Percentiles rank a stretch among this genome's conserved stretches.
Evolutionary conservation across 345 rosid species (phyloP).

Genomic region (Tarenaya hassleriana): DNA sequence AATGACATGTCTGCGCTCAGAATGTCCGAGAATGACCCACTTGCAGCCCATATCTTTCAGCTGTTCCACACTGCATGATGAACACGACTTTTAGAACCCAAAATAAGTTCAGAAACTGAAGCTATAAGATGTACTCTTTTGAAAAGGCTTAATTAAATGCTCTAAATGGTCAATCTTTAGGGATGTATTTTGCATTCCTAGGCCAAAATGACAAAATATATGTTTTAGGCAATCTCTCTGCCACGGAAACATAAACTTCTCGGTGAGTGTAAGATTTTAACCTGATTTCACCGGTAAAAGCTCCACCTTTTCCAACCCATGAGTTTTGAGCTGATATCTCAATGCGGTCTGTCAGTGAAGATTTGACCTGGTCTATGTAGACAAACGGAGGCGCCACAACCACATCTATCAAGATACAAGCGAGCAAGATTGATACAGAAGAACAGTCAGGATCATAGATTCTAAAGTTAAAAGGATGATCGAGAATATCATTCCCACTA

Average conservation of each 20-base stretch:
- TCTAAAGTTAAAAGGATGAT: not conserved
- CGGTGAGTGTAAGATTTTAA: conserved; percentile 22
- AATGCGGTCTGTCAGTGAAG: conserved; percentile 57
- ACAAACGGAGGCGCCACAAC: conserved; percentile 97
- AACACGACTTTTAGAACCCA: not conserved
- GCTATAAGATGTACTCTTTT: too few species aligned
- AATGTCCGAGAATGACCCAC: conserved; percentile 98
- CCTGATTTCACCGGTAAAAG: conserved; percentile 99
- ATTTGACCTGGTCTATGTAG: conserved; percentile 78
- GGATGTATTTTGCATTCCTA: not conserved
- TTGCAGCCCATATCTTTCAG: conserved; percentile 86
- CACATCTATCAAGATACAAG: conserved; percentile 59
- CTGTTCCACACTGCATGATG: conserved; percentile 71
- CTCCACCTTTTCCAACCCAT: conserved; percentile 97
- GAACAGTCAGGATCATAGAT: conserved; percentile 8
- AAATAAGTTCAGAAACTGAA: not conserved
- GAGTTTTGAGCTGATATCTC: conserved; percentile 91
- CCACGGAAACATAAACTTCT: not conserved
- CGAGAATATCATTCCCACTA: too few species aligned
- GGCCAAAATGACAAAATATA: not conserved
- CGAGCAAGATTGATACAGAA: conserved; percentile 2
- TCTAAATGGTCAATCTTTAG: not conserved
- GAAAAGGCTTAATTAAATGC: too few species aligned
- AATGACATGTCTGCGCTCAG: conserved; percentile 87
- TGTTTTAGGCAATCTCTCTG: too few species aligned